These are phyloP conservation scores for Massarina eburnea DNA, from an alignment of 2,329 filamentous ascomycete genomes.

Conservation along the genomic window DNA sequence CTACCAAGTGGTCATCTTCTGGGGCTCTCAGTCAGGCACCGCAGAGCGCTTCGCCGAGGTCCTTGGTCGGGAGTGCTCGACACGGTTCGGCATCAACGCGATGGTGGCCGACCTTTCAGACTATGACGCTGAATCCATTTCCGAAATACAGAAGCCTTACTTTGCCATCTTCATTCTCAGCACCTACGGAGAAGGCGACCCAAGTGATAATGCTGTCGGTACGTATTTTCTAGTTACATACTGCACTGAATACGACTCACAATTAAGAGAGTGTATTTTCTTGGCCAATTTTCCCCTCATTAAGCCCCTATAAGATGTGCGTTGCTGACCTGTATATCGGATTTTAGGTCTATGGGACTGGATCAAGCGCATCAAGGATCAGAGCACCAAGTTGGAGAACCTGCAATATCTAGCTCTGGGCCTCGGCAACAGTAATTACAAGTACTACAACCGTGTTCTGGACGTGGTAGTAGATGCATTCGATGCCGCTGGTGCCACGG, in stretches of 20 bases:
- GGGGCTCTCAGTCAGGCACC: conserved; percentile 54
- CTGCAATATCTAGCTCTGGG: conserved; percentile 48
- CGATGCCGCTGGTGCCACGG: conserved; percentile 35
- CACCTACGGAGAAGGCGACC: conserved; percentile 45
- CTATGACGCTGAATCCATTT: conserved; percentile 48
- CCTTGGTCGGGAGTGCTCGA: conserved; percentile 44
- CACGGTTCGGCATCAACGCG: conserved; percentile 44
- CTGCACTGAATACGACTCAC: no score
- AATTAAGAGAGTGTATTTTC: no score
- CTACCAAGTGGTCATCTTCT: conserved; percentile 47
- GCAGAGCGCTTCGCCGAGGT: conserved; percentile 48
- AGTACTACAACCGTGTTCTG: conserved; percentile 49
- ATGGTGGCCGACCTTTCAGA: conserved; percentile 51
- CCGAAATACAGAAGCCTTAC: conserved; percentile 24
- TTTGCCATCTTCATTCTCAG: conserved; percentile 41
- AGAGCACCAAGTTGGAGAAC: conserved; percentile 20
- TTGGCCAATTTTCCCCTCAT: no score
- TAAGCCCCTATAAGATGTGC: no score
- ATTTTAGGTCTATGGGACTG: conserved; percentile 39
- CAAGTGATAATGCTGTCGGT: conserved; percentile 43
- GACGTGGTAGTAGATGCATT: conserved; percentile 38
- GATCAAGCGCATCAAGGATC: conserved; percentile 31
- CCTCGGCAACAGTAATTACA: conserved; percentile 52
- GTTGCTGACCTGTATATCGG: no score
- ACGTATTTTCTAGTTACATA: no score